A percentile compares a stretch with the other conserved stretches of the same genome.
These are phyloP conservation scores for Scorias spongiosa DNA, from an alignment of 2,329 filamentous ascomycete genomes.

Conservation along the genomic window DNA sequence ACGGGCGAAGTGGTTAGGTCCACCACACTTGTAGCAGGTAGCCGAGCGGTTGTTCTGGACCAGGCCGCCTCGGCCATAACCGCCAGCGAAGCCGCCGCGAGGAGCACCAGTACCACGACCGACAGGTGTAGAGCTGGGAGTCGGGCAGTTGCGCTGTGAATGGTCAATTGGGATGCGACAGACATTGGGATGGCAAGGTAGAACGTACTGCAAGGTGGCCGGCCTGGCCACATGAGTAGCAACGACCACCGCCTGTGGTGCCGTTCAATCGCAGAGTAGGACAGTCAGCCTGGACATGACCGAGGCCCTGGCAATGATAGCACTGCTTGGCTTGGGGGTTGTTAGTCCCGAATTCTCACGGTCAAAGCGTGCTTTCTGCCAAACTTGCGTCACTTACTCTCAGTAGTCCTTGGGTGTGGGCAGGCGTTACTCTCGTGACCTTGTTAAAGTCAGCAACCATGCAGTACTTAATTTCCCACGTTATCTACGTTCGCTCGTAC, in stretches of 20 bases:
- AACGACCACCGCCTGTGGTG: conserved; percentile 66
- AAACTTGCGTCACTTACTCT: conserved; percentile 42
- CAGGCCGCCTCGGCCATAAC: conserved; percentile 50
- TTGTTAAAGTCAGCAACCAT: conserved; percentile 15
- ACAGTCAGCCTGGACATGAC: conserved; percentile 97
- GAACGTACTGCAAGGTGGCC: conserved; percentile 74
- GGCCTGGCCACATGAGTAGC: conserved; percentile 90
- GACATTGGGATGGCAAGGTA: neutral
- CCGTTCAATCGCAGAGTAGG: conserved; percentile 84
- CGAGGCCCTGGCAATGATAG: conserved; percentile 97
- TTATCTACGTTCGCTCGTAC: conserved; percentile 24
- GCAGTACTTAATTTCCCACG: neutral
- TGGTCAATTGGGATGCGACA: neutral
- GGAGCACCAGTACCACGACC: conserved; percentile 43
- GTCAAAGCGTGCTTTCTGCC: neutral
- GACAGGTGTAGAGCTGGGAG: conserved; percentile 45
- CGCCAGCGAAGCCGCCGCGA: conserved; percentile 52
- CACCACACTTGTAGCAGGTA: conserved; percentile 56
- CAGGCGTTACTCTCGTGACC: conserved; percentile 97
- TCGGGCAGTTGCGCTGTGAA: conserved; percentile 63
- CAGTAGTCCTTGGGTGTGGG: conserved; percentile 88
- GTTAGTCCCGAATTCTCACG: conserved; percentile 8
- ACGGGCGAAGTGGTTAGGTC: conserved; percentile 94
- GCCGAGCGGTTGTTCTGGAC: conserved; percentile 53
- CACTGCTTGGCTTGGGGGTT: conserved; percentile 71